Base-by-base conservation (phyloP, 768 basidiomycete species). In the Pleurotus tuber-regium region DNA sequence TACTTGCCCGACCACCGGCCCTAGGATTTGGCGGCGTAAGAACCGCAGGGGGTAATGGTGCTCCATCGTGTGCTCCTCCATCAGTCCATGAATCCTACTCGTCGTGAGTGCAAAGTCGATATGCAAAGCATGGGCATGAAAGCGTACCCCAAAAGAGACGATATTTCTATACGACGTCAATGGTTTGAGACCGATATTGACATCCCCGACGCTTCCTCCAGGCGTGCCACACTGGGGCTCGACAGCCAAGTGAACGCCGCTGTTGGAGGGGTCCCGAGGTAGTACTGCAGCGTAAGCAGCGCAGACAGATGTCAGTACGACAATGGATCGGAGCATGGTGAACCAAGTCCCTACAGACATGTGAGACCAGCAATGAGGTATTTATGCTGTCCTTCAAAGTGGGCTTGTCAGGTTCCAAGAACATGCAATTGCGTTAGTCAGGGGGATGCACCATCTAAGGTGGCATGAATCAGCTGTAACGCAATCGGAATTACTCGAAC, bases 1-100 rank as follows among this genome's bases (percentile, higher is more conserved):
- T 78, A 16, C 75, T 77, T 5, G 70, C 68, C 14, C 81, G 69
- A 16, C 75, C 78, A 0, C 80, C 81, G 5, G 79, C 79, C 19
- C 64, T 64, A 0, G 78, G 68, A 54, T 68, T 65, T 0, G 78
- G 75, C n/a, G 69, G 71, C 1, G 57, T 61, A 14, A 79, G 39
- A 6, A 78, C 62, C 0, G 80, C 60, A 3, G 75, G 74, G 0
- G 64, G 59, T 16, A 75, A 69, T 0, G 71, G 61, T 0, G 69
- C 66, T 9, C 80, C 79, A 50, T 80, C 66, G 29, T 64, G 70
- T 4, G 76, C 76, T 0, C 77, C 80, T 43, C 50, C 65, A 47
- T 33, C 61, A 30, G 57, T 51, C 73, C 59, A 61, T 36, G 65
- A 64, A 7, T 66, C 66, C 51, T 78, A 50, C 12, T 73, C 56